These are phyloP conservation scores for Nemania sp. DNA, from an alignment of 2,329 filamentous ascomycete species.

Conservation along the genomic window DNA sequence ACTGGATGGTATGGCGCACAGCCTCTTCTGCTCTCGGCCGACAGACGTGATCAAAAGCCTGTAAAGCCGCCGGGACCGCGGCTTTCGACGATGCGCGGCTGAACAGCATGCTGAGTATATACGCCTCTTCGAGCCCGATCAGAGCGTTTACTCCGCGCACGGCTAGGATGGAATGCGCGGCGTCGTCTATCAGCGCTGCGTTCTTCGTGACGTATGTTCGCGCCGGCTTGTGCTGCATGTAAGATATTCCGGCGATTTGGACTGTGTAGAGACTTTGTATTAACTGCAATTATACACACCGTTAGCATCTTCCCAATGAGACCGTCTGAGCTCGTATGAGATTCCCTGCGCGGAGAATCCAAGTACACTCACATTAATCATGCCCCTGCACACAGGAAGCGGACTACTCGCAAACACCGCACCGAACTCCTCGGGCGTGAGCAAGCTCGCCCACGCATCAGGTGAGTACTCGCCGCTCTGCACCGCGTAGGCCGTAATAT, in stretches of 20 bases:
- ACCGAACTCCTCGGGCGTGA: constrained; percentile 39
- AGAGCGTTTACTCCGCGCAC: constrained; percentile 26
- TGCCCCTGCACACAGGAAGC: constrained; percentile 32
- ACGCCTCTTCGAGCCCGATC: constrained; percentile 35
- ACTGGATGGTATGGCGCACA: constrained; percentile 24
- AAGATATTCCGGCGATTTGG: constrained; percentile 36
- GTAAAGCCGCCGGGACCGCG: constrained; percentile 32
- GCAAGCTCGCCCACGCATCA: constrained; percentile 35
- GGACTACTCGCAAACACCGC: constrained; percentile 31
- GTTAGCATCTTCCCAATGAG: neutral
- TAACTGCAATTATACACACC: constrained; percentile 25
- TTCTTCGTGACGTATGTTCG: constrained; percentile 31
- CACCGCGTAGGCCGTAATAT: constrained; percentile 31
- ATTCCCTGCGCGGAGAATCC: neutral
- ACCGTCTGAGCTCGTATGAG: neutral
- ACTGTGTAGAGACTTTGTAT: constrained; percentile 39
- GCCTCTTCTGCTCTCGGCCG: constrained; percentile 36
- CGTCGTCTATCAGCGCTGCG: constrained; percentile 34
- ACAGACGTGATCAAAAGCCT: constrained; percentile 36
- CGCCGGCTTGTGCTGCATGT: constrained; percentile 31
- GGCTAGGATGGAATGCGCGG: constrained; percentile 33
- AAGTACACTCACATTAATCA: constrained; percentile 34
- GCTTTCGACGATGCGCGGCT: constrained; percentile 28
- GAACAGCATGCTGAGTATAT: constrained; percentile 35
- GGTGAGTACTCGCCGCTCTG: constrained; percentile 12